Conservation (phyloP, 192 early-diverging fungal genomes). For the Backusella tuberculispora region DNA sequence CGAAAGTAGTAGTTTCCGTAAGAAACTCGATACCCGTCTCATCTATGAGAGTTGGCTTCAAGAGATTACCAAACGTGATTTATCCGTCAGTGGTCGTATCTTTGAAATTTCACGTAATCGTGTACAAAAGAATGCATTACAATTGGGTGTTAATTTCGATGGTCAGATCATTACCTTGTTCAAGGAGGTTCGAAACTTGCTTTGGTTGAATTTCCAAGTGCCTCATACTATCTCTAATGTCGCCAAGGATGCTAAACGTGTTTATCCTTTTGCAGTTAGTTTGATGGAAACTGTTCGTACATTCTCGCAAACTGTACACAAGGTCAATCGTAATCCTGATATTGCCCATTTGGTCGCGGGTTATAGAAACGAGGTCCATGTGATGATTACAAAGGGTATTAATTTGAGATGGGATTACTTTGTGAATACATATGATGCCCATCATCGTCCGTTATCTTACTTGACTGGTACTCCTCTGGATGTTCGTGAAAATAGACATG, state of each 20-base stretch:
- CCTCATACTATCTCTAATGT: conserved; percentile 88
- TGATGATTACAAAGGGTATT: conserved; percentile 78
- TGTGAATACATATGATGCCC: conserved; percentile 69
- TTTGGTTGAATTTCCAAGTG: conserved; percentile 95
- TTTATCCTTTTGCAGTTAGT: conserved; percentile 98
- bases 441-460: conserved; percentile 48
- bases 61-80: conserved; percentile 81
- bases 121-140: conserved; percentile 69
- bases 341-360: conserved; percentile 84
- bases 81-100: conserved; percentile 85
- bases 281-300: conserved; percentile 95
- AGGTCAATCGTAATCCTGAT: conserved; percentile 75
- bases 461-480: conserved; percentile 53
- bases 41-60: conserved; percentile 92
- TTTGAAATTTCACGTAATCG: conserved; percentile 88
- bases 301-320: conserved; percentile 84
- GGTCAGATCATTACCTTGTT: conserved; percentile 93
- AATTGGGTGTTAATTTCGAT: conserved; percentile 94
- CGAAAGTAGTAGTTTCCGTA: conserved; percentile 88
- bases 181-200: conserved; percentile 97
- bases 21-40: conserved; percentile 90
- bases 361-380: conserved; percentile 95
- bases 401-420: conserved; percentile 95
- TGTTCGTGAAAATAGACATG: conserved; percentile 82
- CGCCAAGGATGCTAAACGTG: conserved; percentile 94